Evolutionary conservation across 1,284 basidiomycete genomes (phyloP).

Genomic region (Melampsora medusae): DNA sequence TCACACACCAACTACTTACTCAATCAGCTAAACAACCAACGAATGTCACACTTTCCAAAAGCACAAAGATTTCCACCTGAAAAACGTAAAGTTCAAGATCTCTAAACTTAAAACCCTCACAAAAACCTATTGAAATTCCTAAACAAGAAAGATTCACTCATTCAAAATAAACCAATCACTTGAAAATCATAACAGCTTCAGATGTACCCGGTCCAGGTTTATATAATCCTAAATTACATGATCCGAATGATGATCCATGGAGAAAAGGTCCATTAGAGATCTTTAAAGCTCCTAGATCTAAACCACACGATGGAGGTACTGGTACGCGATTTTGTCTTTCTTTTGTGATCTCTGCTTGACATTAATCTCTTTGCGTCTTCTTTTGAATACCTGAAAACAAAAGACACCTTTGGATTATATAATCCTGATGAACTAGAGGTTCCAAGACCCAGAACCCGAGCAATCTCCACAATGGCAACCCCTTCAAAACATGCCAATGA

Average conservation of each 20-base stretch:
- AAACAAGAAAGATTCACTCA: neutral
- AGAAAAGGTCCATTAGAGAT: constrained; percentile 43
- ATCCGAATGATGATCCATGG: constrained; percentile 39
- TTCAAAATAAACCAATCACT: neutral
- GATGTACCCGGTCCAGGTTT: constrained; percentile 34
- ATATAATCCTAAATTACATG: constrained; percentile 31
- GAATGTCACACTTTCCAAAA: constrained; percentile 31
- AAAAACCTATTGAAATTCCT: neutral
- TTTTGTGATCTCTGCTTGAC: neutral
- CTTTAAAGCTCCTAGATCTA: constrained; percentile 35
- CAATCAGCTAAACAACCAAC: neutral
- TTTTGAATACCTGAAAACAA: neutral
- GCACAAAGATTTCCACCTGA: constrained; percentile 26
- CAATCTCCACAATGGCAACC: constrained; percentile 25
- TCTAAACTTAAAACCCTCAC: neutral
- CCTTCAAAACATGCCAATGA: constrained; percentile 38
- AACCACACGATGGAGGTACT: constrained; percentile 23
- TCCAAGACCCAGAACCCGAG: constrained; percentile 12
- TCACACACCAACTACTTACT: too few species aligned
- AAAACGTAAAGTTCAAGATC: constrained; percentile 22
- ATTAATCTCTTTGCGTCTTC: constrained; percentile 2
- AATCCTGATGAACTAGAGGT: constrained; percentile 15
- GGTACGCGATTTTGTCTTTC: constrained; percentile 9
- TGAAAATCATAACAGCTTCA: neutral
- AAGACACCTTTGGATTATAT: constrained; percentile 34